A percentile compares a stretch with the other conserved stretches of the same genome.
Conservation (phyloP, 805 yeast genomes). For the Ogataea siamensis region DNA sequence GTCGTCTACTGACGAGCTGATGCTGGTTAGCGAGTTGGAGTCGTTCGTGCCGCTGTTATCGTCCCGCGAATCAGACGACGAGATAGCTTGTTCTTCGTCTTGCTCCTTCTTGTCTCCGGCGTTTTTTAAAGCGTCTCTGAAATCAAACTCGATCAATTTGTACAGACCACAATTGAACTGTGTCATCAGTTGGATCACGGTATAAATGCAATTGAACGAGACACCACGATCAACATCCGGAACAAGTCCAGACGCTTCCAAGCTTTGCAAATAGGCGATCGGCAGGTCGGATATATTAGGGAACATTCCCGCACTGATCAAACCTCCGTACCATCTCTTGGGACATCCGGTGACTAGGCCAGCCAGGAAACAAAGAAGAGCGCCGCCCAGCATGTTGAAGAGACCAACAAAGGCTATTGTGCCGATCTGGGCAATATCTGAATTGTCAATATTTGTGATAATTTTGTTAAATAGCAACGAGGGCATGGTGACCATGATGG, state of each 20-base stretch:
- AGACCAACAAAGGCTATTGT: conserved; percentile 51
- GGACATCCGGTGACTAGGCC: conserved; percentile 59
- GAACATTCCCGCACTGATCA: conserved; percentile 63
- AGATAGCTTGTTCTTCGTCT: conserved; percentile 23
- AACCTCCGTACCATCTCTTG: conserved; percentile 72
- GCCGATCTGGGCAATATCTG: conserved; percentile 71
- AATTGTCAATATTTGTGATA: conserved; percentile 60
- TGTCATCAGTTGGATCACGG: conserved; percentile 62
- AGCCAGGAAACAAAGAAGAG: conserved; percentile 39
- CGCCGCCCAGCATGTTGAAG: conserved; percentile 46
- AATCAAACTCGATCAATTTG: conserved; percentile 68
- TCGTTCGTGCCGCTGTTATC: conserved; percentile 10
- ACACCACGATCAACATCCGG: conserved; percentile 68
- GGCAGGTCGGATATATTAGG: conserved; percentile 84
- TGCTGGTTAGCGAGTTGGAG: conserved; percentile 8
- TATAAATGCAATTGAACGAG: conserved; percentile 77
- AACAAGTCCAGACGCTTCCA: conserved; percentile 62
- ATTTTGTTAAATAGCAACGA: conserved; percentile 73
- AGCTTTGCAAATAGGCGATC: conserved; percentile 75
- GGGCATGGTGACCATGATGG: conserved; percentile 70
- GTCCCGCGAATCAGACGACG: conserved; percentile 9
- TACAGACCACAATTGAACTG: conserved; percentile 79
- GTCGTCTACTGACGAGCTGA: conserved; percentile 13
- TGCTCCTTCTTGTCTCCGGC: conserved; percentile 25
- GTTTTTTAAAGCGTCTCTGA: conserved; percentile 36